phyloP scores from a whole-genome alignment of 2,329 filamentous ascomycete species.

The Colletotrichum paranaense region DNA sequence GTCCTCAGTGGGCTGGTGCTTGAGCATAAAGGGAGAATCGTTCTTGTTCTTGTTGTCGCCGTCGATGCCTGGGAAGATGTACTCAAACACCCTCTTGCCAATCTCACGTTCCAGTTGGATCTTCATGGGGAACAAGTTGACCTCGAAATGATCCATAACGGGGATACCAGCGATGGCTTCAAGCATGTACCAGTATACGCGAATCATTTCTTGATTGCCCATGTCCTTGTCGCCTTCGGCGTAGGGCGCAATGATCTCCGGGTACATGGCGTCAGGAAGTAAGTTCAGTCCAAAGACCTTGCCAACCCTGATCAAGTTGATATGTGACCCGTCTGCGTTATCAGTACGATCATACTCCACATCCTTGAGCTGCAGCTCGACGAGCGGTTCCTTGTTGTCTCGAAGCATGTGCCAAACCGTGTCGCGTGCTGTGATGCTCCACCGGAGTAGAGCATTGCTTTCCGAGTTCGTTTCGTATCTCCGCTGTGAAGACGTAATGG shows the following conservation, averaged over 20 bases:
- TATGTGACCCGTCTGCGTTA: slow-evolving; percentile 96
- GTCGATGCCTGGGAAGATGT: slow-evolving; percentile 91
- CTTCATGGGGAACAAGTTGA: slow-evolving; percentile 91
- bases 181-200: slow-evolving; percentile 97
- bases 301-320: slow-evolving; percentile 90
- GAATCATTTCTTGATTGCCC: slow-evolving; percentile 84
- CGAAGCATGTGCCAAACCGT: slow-evolving; percentile 98
- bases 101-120: slow-evolving; percentile 94
- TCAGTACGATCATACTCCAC: slow-evolving; percentile 95
- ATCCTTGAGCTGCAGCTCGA: slow-evolving; percentile 92
- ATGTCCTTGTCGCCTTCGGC: slow-evolving; percentile 73
- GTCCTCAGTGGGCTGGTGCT: slow-evolving; percentile 59
- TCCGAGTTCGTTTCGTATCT: slow-evolving; percentile 81
- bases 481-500: slow-evolving; percentile 94
- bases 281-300: slow-evolving; percentile 91
- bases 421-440: slow-evolving; percentile 93
- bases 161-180: slow-evolving; percentile 98
- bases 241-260: slow-evolving; percentile 94
- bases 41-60: slow-evolving; percentile 62
- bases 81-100: slow-evolving; percentile 93
- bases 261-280: slow-evolving; percentile 90
- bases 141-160: slow-evolving; percentile 96
- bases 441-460: slow-evolving; percentile 84
- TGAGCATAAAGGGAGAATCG: slow-evolving; percentile 70
- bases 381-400: slow-evolving; percentile 86